These are phyloP conservation scores for Tetradesmus lagerheimii DNA, from an alignment of 139 green algal species.

Conservation along the genomic window DNA sequence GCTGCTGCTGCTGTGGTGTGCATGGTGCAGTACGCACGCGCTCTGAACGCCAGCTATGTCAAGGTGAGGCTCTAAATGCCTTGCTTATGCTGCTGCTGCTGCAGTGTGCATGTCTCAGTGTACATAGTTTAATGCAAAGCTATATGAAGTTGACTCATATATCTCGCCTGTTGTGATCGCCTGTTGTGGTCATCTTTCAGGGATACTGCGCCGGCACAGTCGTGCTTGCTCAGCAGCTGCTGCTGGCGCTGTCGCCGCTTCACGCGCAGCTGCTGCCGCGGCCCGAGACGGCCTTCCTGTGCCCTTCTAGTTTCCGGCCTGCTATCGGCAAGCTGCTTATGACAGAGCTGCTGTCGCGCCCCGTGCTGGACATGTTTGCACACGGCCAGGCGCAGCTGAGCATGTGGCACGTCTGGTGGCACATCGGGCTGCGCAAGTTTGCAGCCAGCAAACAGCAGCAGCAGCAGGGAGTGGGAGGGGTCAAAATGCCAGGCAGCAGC, in stretches of 20 bases:
- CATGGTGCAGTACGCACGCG: neutral
- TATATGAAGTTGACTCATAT: too few species aligned
- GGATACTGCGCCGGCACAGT: neutral
- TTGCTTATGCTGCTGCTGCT: too few species aligned
- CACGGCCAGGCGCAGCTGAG: neutral
- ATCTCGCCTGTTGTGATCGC: too few species aligned
- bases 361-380: slow-evolving; percentile 6
- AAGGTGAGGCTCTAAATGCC: neutral
- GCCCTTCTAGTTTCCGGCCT: neutral
- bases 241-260: slow-evolving; percentile 16
- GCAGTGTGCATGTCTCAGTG: too few species aligned
- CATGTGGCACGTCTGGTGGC: slow-evolving; percentile 20
- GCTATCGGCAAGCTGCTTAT: neutral
- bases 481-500: neutral
- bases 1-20: too few species aligned
- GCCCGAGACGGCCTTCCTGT: neutral
- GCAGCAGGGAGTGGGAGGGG: neutral
- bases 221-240: slow-evolving; percentile 15
- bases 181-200: neutral
- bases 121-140: too few species aligned
- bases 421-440: slow-evolving; percentile 13
- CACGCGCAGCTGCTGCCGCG: neutral
- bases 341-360: neutral
- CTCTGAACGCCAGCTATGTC: neutral
- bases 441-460: slow-evolving; percentile 23